These are phyloP conservation scores for Amphirosellinia nigrospora DNA, from an alignment of 495 filamentous ascomycete genomes.

Conservation along the genomic window DNA sequence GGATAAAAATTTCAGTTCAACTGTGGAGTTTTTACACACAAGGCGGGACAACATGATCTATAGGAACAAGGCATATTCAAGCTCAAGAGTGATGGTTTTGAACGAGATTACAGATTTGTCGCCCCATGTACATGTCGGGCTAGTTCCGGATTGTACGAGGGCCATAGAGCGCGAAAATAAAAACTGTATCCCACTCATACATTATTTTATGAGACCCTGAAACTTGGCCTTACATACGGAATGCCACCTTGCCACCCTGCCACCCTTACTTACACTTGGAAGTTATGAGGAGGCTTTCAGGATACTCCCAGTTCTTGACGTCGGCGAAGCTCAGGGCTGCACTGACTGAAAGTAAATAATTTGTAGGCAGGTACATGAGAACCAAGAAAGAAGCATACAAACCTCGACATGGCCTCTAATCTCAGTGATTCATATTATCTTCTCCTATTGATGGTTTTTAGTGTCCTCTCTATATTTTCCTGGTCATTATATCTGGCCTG, in stretches of 20 bases:
- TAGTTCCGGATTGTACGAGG: background rate
- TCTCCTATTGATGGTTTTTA: no score
- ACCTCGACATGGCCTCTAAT: no score
- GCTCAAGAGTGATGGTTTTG: slow-evolving; percentile 10
- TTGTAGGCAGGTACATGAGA: no score
- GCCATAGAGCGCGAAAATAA: slow-evolving; percentile 3
- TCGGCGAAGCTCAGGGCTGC: background rate
- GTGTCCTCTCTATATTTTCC: no score
- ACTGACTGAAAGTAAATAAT: background rate
- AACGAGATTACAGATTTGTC: background rate
- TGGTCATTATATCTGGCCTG: no score
- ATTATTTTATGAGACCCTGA: background rate
- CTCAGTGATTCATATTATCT: no score
- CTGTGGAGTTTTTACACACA: background rate
- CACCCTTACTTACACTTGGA: background rate
- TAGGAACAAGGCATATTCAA: slow-evolving; percentile 4
- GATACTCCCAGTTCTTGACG: background rate
- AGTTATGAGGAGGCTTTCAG: background rate
- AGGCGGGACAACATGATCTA: slow-evolving; percentile 1
- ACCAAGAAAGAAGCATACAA: no score
- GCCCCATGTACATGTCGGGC: background rate
- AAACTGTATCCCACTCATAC: slow-evolving; percentile 11
- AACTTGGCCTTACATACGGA: background rate
- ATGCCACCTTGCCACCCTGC: background rate
- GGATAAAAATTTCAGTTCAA: slow-evolving; percentile 22